Conservation (phyloP, 768 basidiomycete genomes). For the Lactarius hengduanensis region DNA sequence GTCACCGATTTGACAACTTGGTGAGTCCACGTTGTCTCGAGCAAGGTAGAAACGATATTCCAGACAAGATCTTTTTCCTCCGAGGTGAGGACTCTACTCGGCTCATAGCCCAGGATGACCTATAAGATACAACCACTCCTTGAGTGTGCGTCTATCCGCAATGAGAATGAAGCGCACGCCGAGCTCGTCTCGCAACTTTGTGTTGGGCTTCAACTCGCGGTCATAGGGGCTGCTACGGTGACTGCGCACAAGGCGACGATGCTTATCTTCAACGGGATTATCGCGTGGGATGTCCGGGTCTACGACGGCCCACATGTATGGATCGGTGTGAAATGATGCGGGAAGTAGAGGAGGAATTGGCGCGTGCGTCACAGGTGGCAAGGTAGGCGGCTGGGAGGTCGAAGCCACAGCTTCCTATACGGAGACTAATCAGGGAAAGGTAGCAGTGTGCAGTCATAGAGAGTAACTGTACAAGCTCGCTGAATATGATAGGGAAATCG, state of each 20-base stretch:
- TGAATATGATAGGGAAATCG: slow-evolving; percentile 95
- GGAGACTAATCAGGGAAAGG: not conserved
- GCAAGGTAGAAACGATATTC: slow-evolving; percentile 98
- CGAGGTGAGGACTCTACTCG: slow-evolving; percentile 79
- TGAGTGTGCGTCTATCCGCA: not conserved
- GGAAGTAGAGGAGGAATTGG: slow-evolving; percentile 48
- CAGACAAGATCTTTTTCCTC: slow-evolving; percentile 97
- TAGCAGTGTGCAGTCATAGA: not conserved
- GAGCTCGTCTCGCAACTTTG: slow-evolving; percentile 90
- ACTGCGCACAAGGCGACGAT: slow-evolving; percentile 89
- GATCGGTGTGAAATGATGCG: slow-evolving; percentile 56
- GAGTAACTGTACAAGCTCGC: slow-evolving; percentile 68
- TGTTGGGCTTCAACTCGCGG: slow-evolving; percentile 94
- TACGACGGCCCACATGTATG: slow-evolving; percentile 79
- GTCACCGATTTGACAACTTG: slow-evolving; percentile 96
- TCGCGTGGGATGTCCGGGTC: slow-evolving; percentile 91
- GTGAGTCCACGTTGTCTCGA: slow-evolving; percentile 88
- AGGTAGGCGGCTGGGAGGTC: slow-evolving; percentile 40
- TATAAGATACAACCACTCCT: slow-evolving; percentile 34
- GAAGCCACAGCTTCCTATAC: slow-evolving; percentile 21
- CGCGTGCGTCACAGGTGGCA: slow-evolving; percentile 39
- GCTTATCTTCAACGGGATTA: slow-evolving; percentile 97
- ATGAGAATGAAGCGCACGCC: slow-evolving; percentile 54
- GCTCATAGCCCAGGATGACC: slow-evolving; percentile 90
- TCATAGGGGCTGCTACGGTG: slow-evolving; percentile 95